These are phyloP conservation scores for Sutorius australiensis DNA, from an alignment of 768 basidiomycete species.

Conservation along the genomic window DNA sequence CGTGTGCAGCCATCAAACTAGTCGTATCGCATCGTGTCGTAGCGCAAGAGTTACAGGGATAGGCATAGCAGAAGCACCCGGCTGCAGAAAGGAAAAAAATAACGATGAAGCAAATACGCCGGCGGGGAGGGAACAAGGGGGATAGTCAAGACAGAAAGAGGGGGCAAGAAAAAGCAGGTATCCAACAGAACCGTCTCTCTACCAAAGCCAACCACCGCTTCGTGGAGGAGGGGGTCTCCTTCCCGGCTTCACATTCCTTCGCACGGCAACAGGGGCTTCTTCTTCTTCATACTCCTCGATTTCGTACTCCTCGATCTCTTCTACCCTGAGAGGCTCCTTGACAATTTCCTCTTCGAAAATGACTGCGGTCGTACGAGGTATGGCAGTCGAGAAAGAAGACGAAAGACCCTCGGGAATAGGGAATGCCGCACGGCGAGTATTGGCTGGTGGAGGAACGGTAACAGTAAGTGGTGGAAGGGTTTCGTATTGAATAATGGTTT, in stretches of 20 bases:
- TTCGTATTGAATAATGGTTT: conserved; percentile 53
- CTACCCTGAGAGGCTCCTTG: conserved; percentile 31
- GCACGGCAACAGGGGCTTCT: conserved; percentile 38
- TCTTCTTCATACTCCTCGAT: conserved; percentile 42
- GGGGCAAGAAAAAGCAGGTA: conserved; percentile 35
- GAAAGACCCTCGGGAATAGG: conserved; percentile 66
- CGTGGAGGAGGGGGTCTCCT: conserved; percentile 48
- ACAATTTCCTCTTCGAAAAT: conserved; percentile 58
- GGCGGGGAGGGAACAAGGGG: conserved; percentile 25
- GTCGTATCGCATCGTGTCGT: conserved; percentile 29
- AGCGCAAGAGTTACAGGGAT: conserved; percentile 15
- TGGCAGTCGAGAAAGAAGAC: conserved; percentile 53
- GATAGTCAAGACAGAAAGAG: conserved; percentile 14
- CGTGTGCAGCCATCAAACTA: conserved; percentile 15
- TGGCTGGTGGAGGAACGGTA: conserved; percentile 71
- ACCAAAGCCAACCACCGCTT: conserved; percentile 59
- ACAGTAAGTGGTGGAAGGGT: conserved; percentile 57
- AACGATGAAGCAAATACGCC: conserved; percentile 19
- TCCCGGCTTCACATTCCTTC: conserved; percentile 41
- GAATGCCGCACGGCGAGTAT: conserved; percentile 69
- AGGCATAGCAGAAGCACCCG: conserved; percentile 9
- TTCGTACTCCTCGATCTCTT: conserved; percentile 38
- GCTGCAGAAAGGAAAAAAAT: conserved; percentile 1
- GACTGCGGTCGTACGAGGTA: conserved; percentile 72
- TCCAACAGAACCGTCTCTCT: conserved; percentile 26